A percentile compares a stretch with the other conserved stretches of the same genome.
Conservation (phyloP, 2,329 filamentous ascomycete genomes). For the Juglanconis sp. region DNA sequence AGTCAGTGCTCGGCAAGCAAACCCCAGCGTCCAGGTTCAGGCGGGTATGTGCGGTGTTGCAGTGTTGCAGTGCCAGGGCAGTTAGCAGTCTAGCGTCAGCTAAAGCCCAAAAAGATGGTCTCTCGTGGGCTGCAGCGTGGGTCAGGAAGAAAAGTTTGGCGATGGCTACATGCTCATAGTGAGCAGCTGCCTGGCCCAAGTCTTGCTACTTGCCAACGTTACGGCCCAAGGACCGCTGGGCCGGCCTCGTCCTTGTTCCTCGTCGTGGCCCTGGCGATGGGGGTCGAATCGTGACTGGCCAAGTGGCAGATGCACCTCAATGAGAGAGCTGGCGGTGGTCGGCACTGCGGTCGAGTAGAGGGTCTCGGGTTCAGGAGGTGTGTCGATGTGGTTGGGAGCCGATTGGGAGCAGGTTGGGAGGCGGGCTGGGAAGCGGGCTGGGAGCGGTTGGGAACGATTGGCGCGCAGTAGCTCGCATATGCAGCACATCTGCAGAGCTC, state of each 20-base stretch:
- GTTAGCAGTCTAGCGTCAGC: background rate
- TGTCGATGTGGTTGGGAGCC: too few relatives aligned
- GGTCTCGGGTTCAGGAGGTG: too few relatives aligned
- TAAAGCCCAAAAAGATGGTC: background rate
- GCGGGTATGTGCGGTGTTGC: background rate
- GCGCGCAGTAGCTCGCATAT: background rate
- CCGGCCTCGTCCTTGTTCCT: too few relatives aligned
- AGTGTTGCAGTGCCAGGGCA: background rate
- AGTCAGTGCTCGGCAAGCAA: background rate
- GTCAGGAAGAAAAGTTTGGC: background rate
- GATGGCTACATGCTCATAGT: background rate
- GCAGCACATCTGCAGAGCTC: background rate
- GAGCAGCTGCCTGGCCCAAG: background rate
- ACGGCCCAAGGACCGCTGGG: too few relatives aligned
- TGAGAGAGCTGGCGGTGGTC: too few relatives aligned
- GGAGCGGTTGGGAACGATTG: background rate
- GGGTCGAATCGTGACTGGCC: too few relatives aligned
- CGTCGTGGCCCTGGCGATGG: too few relatives aligned
- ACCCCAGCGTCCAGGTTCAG: background rate
- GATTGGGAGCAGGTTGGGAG: too few relatives aligned
- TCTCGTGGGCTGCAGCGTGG: too few relatives aligned
- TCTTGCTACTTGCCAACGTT: background rate
- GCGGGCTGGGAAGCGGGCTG: too few relatives aligned
- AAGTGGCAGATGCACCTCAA: too few relatives aligned
- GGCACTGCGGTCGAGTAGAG: too few relatives aligned